phyloP scores from a whole-genome alignment of 192 early-diverging fungal species.

The Podila horticola region DNA sequence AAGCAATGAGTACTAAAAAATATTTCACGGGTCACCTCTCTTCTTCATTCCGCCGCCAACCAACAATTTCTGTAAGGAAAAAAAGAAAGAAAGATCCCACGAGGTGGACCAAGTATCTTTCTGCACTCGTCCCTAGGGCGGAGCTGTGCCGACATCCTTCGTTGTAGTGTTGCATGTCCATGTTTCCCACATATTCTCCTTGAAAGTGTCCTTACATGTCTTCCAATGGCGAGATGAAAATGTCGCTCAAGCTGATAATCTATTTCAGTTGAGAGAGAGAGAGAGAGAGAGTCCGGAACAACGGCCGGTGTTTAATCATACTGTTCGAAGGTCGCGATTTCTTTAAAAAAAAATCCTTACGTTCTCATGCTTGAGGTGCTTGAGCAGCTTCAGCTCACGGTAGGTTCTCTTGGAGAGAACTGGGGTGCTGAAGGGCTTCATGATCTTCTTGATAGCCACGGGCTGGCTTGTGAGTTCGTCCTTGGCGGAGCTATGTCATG shows the following conservation, averaged over 20 bases:
- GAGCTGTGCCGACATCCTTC: too few species aligned
- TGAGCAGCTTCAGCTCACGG: constrained; percentile 94
- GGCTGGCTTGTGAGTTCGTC: constrained; percentile 85
- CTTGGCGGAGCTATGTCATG: constrained; percentile 78
- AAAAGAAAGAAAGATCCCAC: too few species aligned
- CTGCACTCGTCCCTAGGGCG: too few species aligned
- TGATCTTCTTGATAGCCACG: constrained; percentile 97
- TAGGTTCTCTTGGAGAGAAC: constrained; percentile 96
- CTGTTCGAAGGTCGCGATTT: too few species aligned
- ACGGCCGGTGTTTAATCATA: too few species aligned
- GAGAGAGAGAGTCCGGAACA: constrained; percentile 3
- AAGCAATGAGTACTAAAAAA: too few species aligned
- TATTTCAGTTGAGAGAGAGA: constrained; percentile 23
- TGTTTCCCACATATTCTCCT: too few species aligned
- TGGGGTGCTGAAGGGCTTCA: constrained; percentile 92
- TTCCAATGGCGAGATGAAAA: constrained; percentile 92
- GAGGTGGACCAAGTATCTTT: too few species aligned
- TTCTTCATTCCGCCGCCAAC: too few species aligned
- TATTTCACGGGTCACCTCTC: too few species aligned
- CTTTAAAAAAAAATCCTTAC: constrained; percentile 39
- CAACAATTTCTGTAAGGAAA: too few species aligned
- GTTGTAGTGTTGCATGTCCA: too few species aligned
- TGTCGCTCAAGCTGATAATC: constrained; percentile 93
- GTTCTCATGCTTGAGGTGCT: constrained; percentile 95
- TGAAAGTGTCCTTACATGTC: constrained; percentile 72